A percentile compares a stretch with the other conserved stretches of the same genome.
Conservation (phyloP, 2,329 filamentous ascomycete species). For the Fusarium marasasianum region DNA sequence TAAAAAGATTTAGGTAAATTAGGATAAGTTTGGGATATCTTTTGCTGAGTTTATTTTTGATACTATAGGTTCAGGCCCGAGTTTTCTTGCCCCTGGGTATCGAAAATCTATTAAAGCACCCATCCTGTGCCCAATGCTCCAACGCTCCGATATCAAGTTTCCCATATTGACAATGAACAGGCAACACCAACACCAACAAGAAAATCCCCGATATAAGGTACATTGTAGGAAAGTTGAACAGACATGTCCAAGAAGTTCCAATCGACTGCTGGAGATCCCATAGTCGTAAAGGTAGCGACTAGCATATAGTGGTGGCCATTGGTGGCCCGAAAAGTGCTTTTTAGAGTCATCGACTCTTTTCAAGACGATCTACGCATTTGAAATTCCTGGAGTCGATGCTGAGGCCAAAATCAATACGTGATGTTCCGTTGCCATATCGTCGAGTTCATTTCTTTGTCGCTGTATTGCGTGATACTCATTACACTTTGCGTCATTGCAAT, state of each 20-base stretch:
- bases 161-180: not conserved
- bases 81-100: not conserved
- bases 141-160: not conserved
- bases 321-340: constrained; percentile 15
- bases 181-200: not conserved
- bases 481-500: not conserved
- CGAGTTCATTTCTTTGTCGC: not conserved
- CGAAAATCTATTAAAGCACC: not conserved
- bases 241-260: not conserved
- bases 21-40: too few relatives aligned
- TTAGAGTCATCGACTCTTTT: constrained; percentile 6
- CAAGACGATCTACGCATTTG: not conserved
- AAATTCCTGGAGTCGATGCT: not conserved
- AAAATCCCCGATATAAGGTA: not conserved
- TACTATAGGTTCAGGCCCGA: too few relatives aligned
- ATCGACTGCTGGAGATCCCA: not conserved
- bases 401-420: not conserved
- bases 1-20: too few relatives aligned
- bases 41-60: too few relatives aligned
- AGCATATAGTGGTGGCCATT: constrained; percentile 9
- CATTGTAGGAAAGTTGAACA: not conserved
- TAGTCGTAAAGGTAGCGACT: not conserved
- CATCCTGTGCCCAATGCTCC: not conserved
- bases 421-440: not conserved
- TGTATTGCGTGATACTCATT: constrained; percentile 24